Evolutionary conservation across 805 yeast species (phyloP), one percentile per base, ranked within the genome.

Genomic region (Pichia occidentalis): DNA sequence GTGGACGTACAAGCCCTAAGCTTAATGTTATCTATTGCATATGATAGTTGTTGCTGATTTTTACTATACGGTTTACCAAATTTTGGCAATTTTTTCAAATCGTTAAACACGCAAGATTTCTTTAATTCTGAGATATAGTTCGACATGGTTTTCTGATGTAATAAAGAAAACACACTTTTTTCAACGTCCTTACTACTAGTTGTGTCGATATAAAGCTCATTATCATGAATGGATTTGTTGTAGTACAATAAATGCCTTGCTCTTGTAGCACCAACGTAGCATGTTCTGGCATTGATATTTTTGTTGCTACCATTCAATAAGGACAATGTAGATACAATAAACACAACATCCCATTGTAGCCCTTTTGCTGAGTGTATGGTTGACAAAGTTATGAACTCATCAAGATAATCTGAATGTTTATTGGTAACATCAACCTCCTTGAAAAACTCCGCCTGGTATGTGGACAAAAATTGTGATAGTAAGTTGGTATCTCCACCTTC

Each of bases 321-420:
- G 17, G 24, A 22, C 11, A 38, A n/a, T 7, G 30, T 37, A 13
- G 48, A 29, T n/a, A 43, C 28, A 11, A 80, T 47, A 54, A 81
- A 80, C 1, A 79, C 85, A 10, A 80, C 64, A 0, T 87, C 86
- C 48, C 75, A 80, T 44, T 82, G 87, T 4, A 80, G 54, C 0
- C 92, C 90, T 48, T 83, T 83, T 1, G 88, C 76, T 0, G 84
- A 67, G 54, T 83, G 90, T 2, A 83, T 71, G 0, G 90, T 83
- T 0, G 86, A 75, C 1, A 81, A 47, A 35, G 74, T 75, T 6
- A 81, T 29, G 13, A 14, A 24, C 19, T 39, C 60, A 13, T 65
- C 53, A 27, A 24, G 2, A 13, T 17, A 10, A 12, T 25, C 23
- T 20, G 8, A 7, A 17, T 22, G 18, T 4, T n/a, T 20, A 11